Evolutionary conservation across 2,329 filamentous ascomycete species (phyloP).

Genomic region (Aspergillus sojae): DNA sequence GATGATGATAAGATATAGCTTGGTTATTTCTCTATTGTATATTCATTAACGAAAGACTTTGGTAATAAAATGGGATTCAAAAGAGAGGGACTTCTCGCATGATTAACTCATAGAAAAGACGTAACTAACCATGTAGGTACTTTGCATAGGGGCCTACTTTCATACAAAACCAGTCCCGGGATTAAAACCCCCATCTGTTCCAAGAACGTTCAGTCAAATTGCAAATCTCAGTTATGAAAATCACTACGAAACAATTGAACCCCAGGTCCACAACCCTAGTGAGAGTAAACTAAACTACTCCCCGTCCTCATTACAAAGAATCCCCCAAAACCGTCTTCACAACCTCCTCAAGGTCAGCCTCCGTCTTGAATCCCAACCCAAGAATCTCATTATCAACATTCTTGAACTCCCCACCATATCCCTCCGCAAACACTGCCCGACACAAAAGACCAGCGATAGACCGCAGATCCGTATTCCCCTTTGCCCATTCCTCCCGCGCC

Average conservation of each 20-base stretch:
- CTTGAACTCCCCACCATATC: conserved; percentile 6
- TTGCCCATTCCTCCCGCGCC: not conserved
- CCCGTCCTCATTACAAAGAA: not conserved
- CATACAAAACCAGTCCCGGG: not conserved
- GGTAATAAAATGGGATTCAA: not conserved
- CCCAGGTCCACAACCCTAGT: not conserved
- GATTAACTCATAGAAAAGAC: not conserved
- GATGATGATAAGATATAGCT: not conserved
- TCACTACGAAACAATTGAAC: not conserved
- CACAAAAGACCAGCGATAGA: not conserved
- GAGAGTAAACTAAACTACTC: no score
- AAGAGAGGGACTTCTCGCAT: not conserved
- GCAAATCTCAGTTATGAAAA: not conserved
- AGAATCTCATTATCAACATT: conserved; percentile 10
- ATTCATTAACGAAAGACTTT: not conserved
- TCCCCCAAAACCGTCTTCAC: not conserved
- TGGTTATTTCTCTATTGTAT: not conserved
- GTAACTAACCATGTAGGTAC: not conserved
- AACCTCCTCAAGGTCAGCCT: conserved; percentile 7
- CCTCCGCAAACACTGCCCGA: conserved; percentile 7
- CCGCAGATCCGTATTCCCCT: not conserved
- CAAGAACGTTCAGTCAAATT: not conserved
- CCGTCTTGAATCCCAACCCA: not conserved
- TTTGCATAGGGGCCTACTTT: no score
- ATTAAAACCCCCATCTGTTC: not conserved